Evolutionary conservation across 345 rosid genomes (phyloP), one percentile per base, ranked within the genome.

Genomic region (Citrus cavaleriei): DNA sequence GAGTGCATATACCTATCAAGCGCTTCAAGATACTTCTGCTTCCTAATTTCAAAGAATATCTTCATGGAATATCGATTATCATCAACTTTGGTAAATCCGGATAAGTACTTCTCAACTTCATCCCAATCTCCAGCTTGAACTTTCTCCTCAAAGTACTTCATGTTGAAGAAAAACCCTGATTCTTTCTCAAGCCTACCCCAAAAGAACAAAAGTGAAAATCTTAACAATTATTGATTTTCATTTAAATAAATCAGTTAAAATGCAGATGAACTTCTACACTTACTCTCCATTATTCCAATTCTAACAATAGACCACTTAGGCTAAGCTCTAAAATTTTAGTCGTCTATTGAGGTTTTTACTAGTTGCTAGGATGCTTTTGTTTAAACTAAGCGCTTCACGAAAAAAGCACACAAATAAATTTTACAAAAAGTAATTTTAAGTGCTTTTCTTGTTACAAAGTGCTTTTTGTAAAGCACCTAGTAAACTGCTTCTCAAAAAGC

Each of bases 11-110:
- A 93, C 97, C 91, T 83, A 85, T 93, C 97, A 59, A 93, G 94
- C 7, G 97, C 97, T 84, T 93, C 97, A 13, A 93, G 93, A 85
- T 93, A 93, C 84, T 93, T 93, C 72, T 93, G 97, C 90, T 93
- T 91, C 87, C 95, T 88, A 79, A 93, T 93, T 82, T 93, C 97
- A 81, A 93, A 93, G 82, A 93, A 93, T 77, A 93, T 93, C 86
- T 93, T 93, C 95, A 91, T 91, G 18, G 97, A 93, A 83, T 88
- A 90, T 67, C 92, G 79, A 77, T 91, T 91, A 79, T 91, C 94
- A 3, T 91, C 92, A 8, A 91, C 92, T 86, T 91, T 91, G 24
- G 94, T 91, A 79, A 82, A 91, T 34, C 94, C 94, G 0, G 94
- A 46, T 75, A 91, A 79, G 80, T 91, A 89, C 76, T 91, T 91